These are phyloP conservation scores for Chaetomiaceae sp. DNA, from an alignment of 2,329 filamentous ascomycete species.

Conservation along the genomic window DNA sequence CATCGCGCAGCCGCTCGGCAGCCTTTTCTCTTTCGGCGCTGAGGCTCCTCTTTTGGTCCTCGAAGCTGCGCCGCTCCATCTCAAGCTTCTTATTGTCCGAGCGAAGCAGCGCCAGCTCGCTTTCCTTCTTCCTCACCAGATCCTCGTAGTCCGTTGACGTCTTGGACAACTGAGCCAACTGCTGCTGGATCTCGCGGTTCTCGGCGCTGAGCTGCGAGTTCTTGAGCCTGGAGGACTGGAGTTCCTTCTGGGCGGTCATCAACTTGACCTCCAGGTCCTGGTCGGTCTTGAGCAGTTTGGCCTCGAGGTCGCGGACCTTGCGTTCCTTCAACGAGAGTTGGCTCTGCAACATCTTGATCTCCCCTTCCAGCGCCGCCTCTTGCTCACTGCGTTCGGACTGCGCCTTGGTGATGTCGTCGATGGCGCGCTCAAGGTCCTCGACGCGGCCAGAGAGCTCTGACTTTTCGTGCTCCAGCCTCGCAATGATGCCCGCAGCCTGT, in stretches of 20 bases:
- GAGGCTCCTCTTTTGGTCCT: constrained; percentile 71
- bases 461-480: constrained; percentile 82
- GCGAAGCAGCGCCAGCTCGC: constrained; percentile 80
- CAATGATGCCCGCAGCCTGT: constrained; percentile 84
- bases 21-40: constrained; percentile 74
- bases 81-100: constrained; percentile 80
- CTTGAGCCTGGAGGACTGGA: constrained; percentile 67
- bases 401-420: constrained; percentile 65
- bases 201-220: constrained; percentile 75
- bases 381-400: constrained; percentile 71
- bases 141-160: constrained; percentile 96
- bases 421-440: constrained; percentile 62
- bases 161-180: constrained; percentile 79
- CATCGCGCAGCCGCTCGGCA: constrained; percentile 69
- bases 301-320: constrained; percentile 83
- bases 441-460: constrained; percentile 65
- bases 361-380: constrained; percentile 72
- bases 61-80: constrained; percentile 71
- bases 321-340: constrained; percentile 84
- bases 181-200: constrained; percentile 75
- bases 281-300: constrained; percentile 76
- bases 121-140: constrained; percentile 87
- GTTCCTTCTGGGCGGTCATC: constrained; percentile 70
- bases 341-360: constrained; percentile 87
- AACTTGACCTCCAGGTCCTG: constrained; percentile 88